Percentiles rank a stretch among this genome's conserved stretches.
Evolutionary conservation across 495 filamentous ascomycete genomes (phyloP).

Genomic region (Clavariopsis aquatica): DNA sequence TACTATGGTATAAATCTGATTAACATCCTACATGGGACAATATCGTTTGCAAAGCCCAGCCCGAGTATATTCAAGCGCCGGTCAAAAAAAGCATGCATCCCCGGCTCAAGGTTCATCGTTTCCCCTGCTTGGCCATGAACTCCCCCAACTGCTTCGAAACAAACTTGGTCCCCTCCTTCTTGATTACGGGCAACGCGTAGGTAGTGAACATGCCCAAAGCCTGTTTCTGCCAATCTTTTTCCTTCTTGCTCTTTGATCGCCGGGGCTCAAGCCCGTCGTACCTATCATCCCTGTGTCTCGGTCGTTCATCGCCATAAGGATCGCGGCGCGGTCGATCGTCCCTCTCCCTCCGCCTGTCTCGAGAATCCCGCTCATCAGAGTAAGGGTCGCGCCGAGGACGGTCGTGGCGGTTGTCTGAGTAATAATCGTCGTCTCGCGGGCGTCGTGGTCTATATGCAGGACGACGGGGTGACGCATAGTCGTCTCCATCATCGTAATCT

Average conservation of each 20-base stretch:
- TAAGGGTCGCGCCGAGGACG: slow-evolving; percentile 13
- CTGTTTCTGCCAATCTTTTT: slow-evolving; percentile 14
- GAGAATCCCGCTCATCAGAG: not conserved
- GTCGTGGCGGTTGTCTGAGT: slow-evolving; percentile 20
- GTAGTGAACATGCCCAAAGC: slow-evolving; percentile 18
- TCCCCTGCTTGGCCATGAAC: slow-evolving; percentile 13
- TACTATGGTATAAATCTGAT: too few species aligned
- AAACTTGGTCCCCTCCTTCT: slow-evolving; percentile 19
- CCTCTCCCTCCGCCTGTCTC: not conserved
- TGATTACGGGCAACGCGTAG: slow-evolving; percentile 25
- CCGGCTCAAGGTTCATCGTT: not conserved
- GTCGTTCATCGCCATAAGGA: slow-evolving; percentile 4
- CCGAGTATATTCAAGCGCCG: too few species aligned
- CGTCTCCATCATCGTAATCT: slow-evolving; percentile 5
- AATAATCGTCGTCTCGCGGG: slow-evolving; percentile 10
- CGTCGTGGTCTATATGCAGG: not conserved
- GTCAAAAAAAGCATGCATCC: not conserved
- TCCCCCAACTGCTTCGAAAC: slow-evolving; percentile 14
- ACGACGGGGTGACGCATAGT: not conserved
- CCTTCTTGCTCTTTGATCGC: not conserved
- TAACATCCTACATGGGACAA: too few species aligned
- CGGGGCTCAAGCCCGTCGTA: not conserved
- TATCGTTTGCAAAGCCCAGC: too few species aligned
- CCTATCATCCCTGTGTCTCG: not conserved
- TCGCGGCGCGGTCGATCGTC: slow-evolving; percentile 5